phyloP scores from a whole-genome alignment of 1,284 basidiomycete species.

The Melampsora medusae region DNA sequence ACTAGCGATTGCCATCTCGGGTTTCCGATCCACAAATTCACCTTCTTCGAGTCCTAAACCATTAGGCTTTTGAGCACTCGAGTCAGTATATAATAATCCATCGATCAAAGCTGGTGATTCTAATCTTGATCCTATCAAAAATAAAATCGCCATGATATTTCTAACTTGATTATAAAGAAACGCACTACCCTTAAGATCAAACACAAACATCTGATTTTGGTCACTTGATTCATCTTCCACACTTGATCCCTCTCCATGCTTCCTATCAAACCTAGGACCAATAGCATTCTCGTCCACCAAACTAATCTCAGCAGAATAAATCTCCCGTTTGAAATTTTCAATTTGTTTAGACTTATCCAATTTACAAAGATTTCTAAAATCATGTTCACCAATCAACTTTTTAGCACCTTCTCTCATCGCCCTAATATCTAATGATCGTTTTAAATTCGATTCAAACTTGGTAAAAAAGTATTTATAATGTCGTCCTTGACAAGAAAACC shows the following conservation, averaged over 20 bases:
- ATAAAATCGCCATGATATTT: constrained; percentile 88
- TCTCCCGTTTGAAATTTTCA: constrained; percentile 68
- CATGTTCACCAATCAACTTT: constrained; percentile 80
- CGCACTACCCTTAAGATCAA: constrained; percentile 83
- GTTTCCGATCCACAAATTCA: constrained; percentile 66
- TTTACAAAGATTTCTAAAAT: constrained; percentile 94
- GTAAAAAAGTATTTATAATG: constrained; percentile 98
- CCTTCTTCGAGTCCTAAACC: constrained; percentile 43
- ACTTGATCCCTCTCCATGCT: background rate
- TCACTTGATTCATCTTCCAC: background rate
- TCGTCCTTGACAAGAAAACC: constrained; percentile 79
- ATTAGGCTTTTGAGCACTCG: constrained; percentile 45
- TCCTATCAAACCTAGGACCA: background rate
- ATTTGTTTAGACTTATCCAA: constrained; percentile 93
- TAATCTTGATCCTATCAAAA: constrained; percentile 79
- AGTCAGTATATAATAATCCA: constrained; percentile 69
- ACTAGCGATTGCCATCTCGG: constrained; percentile 88
- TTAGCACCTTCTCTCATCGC: constrained; percentile 75
- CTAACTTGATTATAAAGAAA: constrained; percentile 97
- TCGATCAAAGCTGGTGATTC: constrained; percentile 72
- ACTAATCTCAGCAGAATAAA: constrained; percentile 66
- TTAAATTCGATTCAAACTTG: constrained; percentile 46
- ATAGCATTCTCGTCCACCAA: constrained; percentile 47
- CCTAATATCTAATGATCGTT: constrained; percentile 64
- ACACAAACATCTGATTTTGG: constrained; percentile 48